phyloP scores from a whole-genome alignment of 1,284 basidiomycete genomes.

The Mycocalia duriaeana region DNA sequence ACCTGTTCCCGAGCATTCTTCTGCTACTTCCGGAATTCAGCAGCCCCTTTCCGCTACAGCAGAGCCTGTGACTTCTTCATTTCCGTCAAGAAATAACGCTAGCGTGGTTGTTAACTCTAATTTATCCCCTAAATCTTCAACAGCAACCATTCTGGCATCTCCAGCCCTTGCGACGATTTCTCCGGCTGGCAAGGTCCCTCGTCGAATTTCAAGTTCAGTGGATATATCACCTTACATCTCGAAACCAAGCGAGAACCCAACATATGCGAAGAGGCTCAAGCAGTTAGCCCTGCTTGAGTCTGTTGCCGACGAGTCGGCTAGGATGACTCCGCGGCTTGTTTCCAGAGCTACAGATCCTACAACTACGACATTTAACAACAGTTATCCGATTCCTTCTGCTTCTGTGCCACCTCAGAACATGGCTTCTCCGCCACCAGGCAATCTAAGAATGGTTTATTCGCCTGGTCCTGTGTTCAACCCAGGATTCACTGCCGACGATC shows the following conservation, averaged over 20 bases:
- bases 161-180: slow-evolving; percentile 10
- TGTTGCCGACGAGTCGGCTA: slow-evolving; percentile 66
- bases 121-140: not conserved
- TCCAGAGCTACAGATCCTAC: slow-evolving; percentile 24
- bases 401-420: slow-evolving; percentile 13
- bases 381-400: slow-evolving; percentile 16
- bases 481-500: slow-evolving; percentile 24
- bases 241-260: slow-evolving; percentile 40
- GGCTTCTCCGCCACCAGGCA: slow-evolving; percentile 9
- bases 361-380: slow-evolving; percentile 11
- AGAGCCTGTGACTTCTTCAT: not conserved
- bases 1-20: not conserved
- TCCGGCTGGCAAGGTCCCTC: slow-evolving; percentile 15
- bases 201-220: slow-evolving; percentile 38
- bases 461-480: slow-evolving; percentile 15
- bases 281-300: slow-evolving; percentile 73
- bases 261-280: slow-evolving; percentile 57
- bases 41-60: not conserved
- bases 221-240: slow-evolving; percentile 65
- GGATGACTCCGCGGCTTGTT: slow-evolving; percentile 45
- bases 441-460: slow-evolving; percentile 27
- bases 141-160: slow-evolving; percentile 3
- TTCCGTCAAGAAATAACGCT: too few relatives aligned
- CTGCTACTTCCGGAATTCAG: not conserved
- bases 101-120: not conserved